Base-by-base conservation (phyloP, 106 monocot genomes). In the Dendrobium chrysotoxum region DNA sequence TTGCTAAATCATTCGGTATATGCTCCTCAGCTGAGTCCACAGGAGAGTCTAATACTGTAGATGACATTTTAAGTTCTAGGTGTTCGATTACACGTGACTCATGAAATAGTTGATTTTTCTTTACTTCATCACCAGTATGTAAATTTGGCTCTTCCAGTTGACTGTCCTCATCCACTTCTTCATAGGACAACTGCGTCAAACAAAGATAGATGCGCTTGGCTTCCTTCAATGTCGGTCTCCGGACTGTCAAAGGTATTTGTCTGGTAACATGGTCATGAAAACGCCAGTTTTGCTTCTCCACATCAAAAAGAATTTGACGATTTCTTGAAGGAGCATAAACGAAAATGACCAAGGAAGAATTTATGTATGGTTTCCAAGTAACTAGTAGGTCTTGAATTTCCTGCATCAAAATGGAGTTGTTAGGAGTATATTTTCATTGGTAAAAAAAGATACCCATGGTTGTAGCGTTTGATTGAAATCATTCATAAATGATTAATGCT, bases 151-250 rank as follows among this genome's bases (percentile, higher is more conserved):
- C 81, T 25, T 86, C 84, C 5, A 23, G 1, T 57, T 16, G 75
- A 39, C 7, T 83, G 50, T 72, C 80, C 77, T 74, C 73, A 74
- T 74, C 74, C 4, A 20, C 76, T 12, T 45, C 28, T 75, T 87
- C 91, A 82, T 83, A 87, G 9, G 75, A 17, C 28, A 99, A 15
- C 53, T 84, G 75, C 38, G 91, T 87, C 82, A 95, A 84, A 46
- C 82, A 80, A 47, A 83, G 79, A 83, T 95, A 99, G 78, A 95
- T 28, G 0, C 88, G 81, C 78, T 90, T 88, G 53, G 89, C 90
- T 88, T 99, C 98, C 84, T 99, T 95, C 39, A 99, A 83, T 47
- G 95, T 99, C 13, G 98, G 95, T 68, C 95, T 85, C 50, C 64
- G 93, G 55, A 99, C 88, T 25, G 88, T 95, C 79, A 93, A 68